phyloP scores from a whole-genome alignment of 208 protist genomes.

The Trichomonas gallinae region DNA sequence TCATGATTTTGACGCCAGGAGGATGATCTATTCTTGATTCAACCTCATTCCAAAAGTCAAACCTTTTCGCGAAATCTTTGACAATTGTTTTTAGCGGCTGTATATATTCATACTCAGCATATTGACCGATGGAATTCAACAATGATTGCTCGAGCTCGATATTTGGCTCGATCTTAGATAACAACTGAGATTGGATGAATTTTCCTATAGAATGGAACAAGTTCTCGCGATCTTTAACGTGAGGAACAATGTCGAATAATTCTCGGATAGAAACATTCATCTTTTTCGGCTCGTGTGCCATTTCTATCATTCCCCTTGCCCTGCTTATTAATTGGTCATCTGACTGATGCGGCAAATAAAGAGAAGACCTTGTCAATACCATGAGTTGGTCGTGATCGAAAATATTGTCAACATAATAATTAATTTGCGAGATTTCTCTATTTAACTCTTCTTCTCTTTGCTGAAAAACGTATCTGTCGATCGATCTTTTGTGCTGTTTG shows the following conservation, averaged over 20 bases:
- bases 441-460: background rate
- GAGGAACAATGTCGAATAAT: conserved; percentile 9
- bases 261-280: background rate
- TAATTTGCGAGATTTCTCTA: background rate
- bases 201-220: background rate
- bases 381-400: background rate
- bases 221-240: background rate
- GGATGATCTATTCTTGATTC: no score
- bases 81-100: background rate
- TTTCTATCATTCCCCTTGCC: background rate
- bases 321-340: background rate
- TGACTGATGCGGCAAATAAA: background rate
- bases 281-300: background rate
- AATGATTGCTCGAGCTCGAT: background rate
- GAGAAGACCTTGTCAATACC: background rate
- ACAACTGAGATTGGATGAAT: background rate
- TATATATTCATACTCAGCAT: background rate
- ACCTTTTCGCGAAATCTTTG: background rate
- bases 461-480: background rate
- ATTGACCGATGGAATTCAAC: background rate
- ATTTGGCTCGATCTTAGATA: background rate
- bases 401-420: background rate
- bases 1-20: background rate
- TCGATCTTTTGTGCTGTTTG: background rate
- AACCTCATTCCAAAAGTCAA: background rate